Evolutionary conservation across 495 filamentous ascomycete genomes (phyloP).

Genomic region (Penicillium canariense): DNA sequence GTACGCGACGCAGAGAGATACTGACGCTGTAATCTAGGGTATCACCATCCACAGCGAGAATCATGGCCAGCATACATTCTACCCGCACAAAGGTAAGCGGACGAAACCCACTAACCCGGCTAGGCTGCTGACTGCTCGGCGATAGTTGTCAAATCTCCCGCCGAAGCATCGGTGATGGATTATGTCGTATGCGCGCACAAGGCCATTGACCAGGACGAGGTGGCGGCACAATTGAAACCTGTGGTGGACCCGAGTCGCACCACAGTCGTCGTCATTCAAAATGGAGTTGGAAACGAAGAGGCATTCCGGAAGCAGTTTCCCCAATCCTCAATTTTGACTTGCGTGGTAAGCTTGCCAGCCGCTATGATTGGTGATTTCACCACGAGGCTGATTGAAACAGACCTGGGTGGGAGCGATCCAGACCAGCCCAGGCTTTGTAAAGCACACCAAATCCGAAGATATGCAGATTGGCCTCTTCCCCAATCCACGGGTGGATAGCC

Average conservation of each 20-base stretch:
- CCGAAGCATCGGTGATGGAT: conserved; percentile 37
- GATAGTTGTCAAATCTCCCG: conserved; percentile 40
- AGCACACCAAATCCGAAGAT: conserved; percentile 48
- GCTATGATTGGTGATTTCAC: background rate
- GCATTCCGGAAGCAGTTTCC: conserved; percentile 59
- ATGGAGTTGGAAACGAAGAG: conserved; percentile 67
- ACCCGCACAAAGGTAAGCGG: conserved; percentile 34
- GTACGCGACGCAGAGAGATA: background rate
- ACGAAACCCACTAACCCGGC: background rate
- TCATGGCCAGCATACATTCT: conserved; percentile 45
- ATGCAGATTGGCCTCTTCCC: conserved; percentile 47
- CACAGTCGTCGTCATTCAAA: conserved; percentile 64
- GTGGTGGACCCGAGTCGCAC: conserved; percentile 32
- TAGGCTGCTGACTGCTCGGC: background rate
- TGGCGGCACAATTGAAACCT: conserved; percentile 35
- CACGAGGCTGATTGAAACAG: conserved; percentile 16
- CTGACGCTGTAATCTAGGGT: conserved; percentile 26
- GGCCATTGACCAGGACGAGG: conserved; percentile 43
- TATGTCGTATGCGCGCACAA: conserved; percentile 53
- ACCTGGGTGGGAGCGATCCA: conserved; percentile 53
- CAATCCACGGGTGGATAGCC: conserved; percentile 25
- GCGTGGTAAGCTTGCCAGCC: conserved; percentile 39
- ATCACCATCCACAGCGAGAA: conserved; percentile 45
- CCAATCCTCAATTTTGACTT: conserved; percentile 53
- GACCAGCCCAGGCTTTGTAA: conserved; percentile 40